Percentiles rank a stretch among this genome's conserved stretches.
These are phyloP conservation scores for Conticribra weissflogii DNA, from an alignment of 108 stramenopile genomes.

Conservation along the genomic window DNA sequence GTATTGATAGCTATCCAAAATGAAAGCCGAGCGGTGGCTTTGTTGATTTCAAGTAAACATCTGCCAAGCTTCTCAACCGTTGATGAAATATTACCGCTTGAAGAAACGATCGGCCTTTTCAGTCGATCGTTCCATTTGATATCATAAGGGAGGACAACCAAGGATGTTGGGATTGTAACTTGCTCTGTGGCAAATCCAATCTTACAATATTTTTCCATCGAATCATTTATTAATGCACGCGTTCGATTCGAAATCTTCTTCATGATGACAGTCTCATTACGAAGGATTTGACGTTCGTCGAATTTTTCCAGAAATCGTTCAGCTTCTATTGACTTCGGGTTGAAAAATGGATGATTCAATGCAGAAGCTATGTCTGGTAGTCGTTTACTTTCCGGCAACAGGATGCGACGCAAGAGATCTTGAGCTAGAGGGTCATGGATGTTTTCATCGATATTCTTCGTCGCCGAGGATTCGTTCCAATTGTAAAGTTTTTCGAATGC, in stretches of 20 bases:
- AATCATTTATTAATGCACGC: constrained; percentile 12
- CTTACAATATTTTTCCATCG: constrained; percentile 44
- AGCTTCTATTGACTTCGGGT: constrained; percentile 19
- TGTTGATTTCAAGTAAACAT: constrained; percentile 47
- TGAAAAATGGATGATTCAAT: constrained; percentile 69
- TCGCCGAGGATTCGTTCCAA: constrained; percentile 41
- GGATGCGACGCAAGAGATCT: constrained; percentile 62
- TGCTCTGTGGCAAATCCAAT: constrained; percentile 40
- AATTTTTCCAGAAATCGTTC: constrained; percentile 41
- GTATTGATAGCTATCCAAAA: constrained; percentile 53
- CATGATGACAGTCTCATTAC: constrained; percentile 27
- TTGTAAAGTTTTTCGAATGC: constrained; percentile 16
- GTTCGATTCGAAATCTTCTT: constrained; percentile 10
- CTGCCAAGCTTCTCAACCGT: constrained; percentile 33
- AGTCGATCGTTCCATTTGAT: constrained; percentile 17
- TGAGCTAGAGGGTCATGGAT: constrained; percentile 70
- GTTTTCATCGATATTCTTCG: constrained; percentile 48
- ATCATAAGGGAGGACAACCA: constrained; percentile 46
- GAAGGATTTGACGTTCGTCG: constrained; percentile 46
- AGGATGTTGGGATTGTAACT: constrained; percentile 40
- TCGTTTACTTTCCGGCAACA: constrained; percentile 55
- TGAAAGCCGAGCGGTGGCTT: constrained; percentile 42
- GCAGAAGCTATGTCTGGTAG: constrained; percentile 45
- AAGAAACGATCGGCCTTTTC: constrained; percentile 14
- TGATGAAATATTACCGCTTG: constrained; percentile 7